Conservation (phyloP, 306 rosid genomes). For the Ormosia semicastrata region DNA sequence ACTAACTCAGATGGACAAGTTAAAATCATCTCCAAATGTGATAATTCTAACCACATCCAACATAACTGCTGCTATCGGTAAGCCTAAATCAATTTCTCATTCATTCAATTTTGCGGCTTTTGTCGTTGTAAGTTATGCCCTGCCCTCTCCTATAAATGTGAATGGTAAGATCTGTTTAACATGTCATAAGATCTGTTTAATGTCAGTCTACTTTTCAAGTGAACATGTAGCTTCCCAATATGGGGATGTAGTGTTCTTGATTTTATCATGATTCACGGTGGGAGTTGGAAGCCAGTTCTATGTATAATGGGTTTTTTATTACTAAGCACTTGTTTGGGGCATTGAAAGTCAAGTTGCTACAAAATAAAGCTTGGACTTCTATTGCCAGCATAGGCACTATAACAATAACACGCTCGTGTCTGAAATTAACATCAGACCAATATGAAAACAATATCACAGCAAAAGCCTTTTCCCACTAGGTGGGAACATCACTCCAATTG, state of each 20-base stretch:
- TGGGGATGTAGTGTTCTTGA: background rate
- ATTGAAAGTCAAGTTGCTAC: background rate
- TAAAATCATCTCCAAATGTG: slow-evolving; percentile 85
- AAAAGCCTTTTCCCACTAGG: background rate
- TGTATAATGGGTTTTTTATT: background rate
- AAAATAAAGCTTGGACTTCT: background rate
- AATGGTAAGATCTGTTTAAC: slow-evolving; percentile 1
- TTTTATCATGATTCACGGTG: slow-evolving; percentile 5
- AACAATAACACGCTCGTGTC: background rate
- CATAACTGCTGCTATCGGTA: slow-evolving; percentile 91
- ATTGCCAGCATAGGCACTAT: slow-evolving; percentile 3
- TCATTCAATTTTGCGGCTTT: background rate
- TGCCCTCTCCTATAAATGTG: background rate
- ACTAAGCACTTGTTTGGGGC: background rate
- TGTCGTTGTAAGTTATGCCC: background rate
- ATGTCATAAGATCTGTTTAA: background rate
- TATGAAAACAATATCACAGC: background rate
- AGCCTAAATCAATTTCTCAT: slow-evolving; percentile 39
- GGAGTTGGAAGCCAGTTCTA: slow-evolving; percentile 14
- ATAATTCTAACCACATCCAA: slow-evolving; percentile 89
- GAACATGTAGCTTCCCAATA: background rate
- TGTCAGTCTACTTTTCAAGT: background rate
- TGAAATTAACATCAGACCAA: background rate
- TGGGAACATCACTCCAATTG: background rate
- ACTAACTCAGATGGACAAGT: slow-evolving; percentile 93